phyloP scores from a whole-genome alignment of 495 filamentous ascomycete species.

The Tuber umbilicatum region DNA sequence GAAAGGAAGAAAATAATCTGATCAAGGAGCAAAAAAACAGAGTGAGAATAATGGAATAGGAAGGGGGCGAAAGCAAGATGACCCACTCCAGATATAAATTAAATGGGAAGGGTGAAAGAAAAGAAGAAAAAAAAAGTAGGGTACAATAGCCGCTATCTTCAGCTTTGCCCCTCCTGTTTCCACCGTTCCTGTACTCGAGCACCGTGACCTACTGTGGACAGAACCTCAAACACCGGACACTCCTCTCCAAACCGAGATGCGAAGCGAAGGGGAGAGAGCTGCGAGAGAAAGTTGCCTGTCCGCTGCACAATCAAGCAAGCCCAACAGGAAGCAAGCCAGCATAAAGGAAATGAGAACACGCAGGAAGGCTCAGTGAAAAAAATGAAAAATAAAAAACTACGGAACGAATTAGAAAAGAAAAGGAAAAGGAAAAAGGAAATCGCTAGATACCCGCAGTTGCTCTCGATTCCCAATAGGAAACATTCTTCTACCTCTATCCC shows the following conservation, averaged over 20 bases:
- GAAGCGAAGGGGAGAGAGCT: conserved; percentile 6
- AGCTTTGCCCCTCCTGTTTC: conserved; percentile 35
- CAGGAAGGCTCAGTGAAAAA: conserved; percentile 1
- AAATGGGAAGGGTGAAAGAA: conserved; percentile 17
- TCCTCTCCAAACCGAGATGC: conserved; percentile 12
- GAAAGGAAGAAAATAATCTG: conserved; percentile 3
- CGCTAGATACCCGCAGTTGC: conserved; percentile 28
- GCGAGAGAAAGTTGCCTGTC: conserved; percentile 11
- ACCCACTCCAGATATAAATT: conserved; percentile 17
- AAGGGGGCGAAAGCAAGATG: conserved; percentile 7
- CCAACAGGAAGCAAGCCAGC: conserved; percentile 5
- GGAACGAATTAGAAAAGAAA: conserved; percentile 25
- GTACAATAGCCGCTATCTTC: conserved; percentile 24
- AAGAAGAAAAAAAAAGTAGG: conserved; percentile 22
- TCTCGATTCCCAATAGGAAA: conserved; percentile 33
- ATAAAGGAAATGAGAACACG: background rate
- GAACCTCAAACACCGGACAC: conserved; percentile 17
- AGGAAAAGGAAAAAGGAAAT: conserved; percentile 20
- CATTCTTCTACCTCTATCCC: background rate
- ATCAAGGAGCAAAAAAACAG: background rate
- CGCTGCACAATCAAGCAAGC: conserved; percentile 10
- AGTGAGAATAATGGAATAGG: conserved; percentile 7
- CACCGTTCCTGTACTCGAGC: background rate
- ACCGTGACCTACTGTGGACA: background rate
- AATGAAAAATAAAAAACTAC: background rate